These are phyloP conservation scores for Diaporthe aspalathi DNA, from an alignment of 2,329 filamentous ascomycete species.

Conservation along the genomic window DNA sequence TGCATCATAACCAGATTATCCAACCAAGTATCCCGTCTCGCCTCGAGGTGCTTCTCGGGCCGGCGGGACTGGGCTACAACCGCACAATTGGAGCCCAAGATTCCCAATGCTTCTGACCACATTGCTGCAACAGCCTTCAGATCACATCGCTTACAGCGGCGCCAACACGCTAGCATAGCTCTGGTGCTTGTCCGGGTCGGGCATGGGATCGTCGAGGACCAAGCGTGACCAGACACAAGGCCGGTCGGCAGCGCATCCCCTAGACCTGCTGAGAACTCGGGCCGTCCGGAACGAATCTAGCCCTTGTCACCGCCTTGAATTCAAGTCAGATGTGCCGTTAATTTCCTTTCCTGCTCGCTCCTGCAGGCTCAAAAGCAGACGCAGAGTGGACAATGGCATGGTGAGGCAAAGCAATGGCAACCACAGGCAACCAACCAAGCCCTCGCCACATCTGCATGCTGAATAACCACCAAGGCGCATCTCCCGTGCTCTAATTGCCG, in stretches of 20 bases:
- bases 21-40: not conserved
- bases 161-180: constrained; percentile 18
- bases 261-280: constrained; percentile 18
- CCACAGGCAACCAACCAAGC: constrained; percentile 10
- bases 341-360: constrained; percentile 3
- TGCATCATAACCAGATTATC: constrained; percentile 13
- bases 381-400: constrained; percentile 2
- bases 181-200: not conserved
- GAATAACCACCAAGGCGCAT: not conserved
- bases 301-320: constrained; percentile 13
- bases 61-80: not conserved
- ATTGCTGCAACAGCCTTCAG: constrained; percentile 1
- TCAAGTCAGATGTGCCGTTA: constrained; percentile 16
- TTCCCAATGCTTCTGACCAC: not conserved
- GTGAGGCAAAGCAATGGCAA: not conserved
- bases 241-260: constrained; percentile 21
- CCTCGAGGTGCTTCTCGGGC: not conserved
- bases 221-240: not conserved
- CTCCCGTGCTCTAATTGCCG: constrained; percentile 1
- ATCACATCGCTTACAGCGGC: constrained; percentile 2
- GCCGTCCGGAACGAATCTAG: constrained; percentile 24
- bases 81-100: not conserved
- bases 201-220: constrained; percentile 1
- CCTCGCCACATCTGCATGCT: constrained; percentile 10
- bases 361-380: constrained; percentile 14